phyloP scores from a whole-genome alignment of 257 asterid species.

The Solanum paucissectum region DNA sequence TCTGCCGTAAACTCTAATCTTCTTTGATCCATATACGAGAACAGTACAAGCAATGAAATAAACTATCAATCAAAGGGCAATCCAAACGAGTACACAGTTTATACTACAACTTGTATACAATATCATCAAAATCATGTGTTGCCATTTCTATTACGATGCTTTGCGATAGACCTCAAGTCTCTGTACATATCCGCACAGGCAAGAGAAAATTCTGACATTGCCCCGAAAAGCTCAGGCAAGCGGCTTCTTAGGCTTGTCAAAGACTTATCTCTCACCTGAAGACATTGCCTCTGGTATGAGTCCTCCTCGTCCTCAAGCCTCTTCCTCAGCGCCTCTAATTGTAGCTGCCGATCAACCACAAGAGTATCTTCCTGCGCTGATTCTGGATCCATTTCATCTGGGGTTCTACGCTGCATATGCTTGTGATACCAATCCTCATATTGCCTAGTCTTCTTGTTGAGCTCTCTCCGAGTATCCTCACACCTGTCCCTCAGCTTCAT shows the following conservation, averaged over 20 bases:
- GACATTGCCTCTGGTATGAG: constrained; percentile 52
- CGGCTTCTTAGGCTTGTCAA: constrained; percentile 59
- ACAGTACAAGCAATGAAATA: neutral
- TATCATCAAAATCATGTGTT: constrained; percentile 3
- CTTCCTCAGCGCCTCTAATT: constrained; percentile 42
- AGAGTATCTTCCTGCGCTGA: constrained; percentile 23
- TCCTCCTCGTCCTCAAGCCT: constrained; percentile 63
- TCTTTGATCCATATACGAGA: neutral
- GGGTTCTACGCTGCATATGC: constrained; percentile 52
- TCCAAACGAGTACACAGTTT: neutral
- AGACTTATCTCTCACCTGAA: constrained; percentile 76
- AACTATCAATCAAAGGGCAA: neutral
- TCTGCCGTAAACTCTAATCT: neutral
- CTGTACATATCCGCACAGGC: constrained; percentile 82
- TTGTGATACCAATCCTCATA: constrained; percentile 68
- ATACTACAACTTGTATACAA: neutral
- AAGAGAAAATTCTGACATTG: constrained; percentile 58
- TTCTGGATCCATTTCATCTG: constrained; percentile 61
- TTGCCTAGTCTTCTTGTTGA: constrained; percentile 42
- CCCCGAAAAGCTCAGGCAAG: constrained; percentile 66
- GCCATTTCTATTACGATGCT: constrained; percentile 21
- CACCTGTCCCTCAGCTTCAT: constrained; percentile 56
- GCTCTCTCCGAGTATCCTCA: constrained; percentile 61
- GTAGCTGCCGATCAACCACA: constrained; percentile 36
- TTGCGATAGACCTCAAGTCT: constrained; percentile 42